Evolutionary conservation across 306 rosid genomes (phyloP).

Genomic region (Sechiopsis laciniata): DNA sequence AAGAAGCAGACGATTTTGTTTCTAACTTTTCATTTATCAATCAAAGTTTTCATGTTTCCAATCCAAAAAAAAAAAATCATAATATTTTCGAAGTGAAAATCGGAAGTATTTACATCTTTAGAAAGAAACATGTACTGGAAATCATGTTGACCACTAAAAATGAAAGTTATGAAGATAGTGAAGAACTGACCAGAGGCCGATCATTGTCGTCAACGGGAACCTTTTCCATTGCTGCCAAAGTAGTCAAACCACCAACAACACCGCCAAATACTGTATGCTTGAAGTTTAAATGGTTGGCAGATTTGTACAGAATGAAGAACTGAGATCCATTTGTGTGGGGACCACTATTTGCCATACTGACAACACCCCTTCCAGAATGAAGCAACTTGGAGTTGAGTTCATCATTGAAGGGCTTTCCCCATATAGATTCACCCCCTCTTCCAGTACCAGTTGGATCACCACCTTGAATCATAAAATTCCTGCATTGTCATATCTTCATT

Average conservation of each 20-base stretch:
- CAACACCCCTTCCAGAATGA: slow-evolving; percentile 92
- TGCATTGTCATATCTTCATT: slow-evolving; percentile 29
- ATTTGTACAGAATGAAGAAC: slow-evolving; percentile 87
- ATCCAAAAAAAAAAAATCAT: neutral
- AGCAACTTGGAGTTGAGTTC: slow-evolving; percentile 85
- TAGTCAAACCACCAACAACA: slow-evolving; percentile 88
- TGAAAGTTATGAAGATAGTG: neutral
- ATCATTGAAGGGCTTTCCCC: slow-evolving; percentile 92
- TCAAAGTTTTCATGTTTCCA: too few relatives aligned
- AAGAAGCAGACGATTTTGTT: neutral
- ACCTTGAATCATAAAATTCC: slow-evolving; percentile 98
- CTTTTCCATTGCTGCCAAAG: slow-evolving; percentile 86
- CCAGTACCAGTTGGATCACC: slow-evolving; percentile 99
- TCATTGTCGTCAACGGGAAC: slow-evolving; percentile 84
- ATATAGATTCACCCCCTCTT: slow-evolving; percentile 90
- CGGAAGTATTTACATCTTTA: neutral
- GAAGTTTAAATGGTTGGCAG: slow-evolving; percentile 86
- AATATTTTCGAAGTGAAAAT: neutral
- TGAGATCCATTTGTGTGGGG: slow-evolving; percentile 98
- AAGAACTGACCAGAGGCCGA: slow-evolving; percentile 62
- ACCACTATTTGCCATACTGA: slow-evolving; percentile 98
- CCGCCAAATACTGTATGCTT: slow-evolving; percentile 90
- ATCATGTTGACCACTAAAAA: slow-evolving; percentile 1
- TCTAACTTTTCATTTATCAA: too few relatives aligned
- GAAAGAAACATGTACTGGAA: neutral